These are phyloP conservation scores for Entomortierella chlamydospora DNA, from an alignment of 192 early-diverging fungal species.

Conservation along the genomic window DNA sequence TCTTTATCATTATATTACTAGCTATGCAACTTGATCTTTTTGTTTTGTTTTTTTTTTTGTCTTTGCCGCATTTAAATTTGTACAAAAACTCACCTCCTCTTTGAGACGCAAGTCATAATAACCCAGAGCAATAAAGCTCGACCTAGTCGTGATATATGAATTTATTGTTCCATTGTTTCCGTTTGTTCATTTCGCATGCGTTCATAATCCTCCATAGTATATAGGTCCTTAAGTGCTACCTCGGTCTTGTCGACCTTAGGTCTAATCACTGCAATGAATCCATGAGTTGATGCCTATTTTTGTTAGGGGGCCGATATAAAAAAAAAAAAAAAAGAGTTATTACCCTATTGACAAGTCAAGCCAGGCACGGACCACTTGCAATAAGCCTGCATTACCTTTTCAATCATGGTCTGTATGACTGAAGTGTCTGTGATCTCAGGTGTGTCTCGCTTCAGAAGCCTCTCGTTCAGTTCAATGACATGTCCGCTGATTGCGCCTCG, in stretches of 20 bases:
- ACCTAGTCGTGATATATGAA: too few species aligned
- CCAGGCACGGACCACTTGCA: too few species aligned
- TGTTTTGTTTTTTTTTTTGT: background rate
- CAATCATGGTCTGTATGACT: constrained; percentile 31
- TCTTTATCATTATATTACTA: background rate
- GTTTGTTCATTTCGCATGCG: background rate
- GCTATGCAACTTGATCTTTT: background rate
- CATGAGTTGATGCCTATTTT: constrained; percentile 48
- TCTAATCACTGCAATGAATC: constrained; percentile 46
- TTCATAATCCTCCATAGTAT: constrained; percentile 31
- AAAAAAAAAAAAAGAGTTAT: background rate
- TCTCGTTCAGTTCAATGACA: constrained; percentile 46
- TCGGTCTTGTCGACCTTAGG: constrained; percentile 44
- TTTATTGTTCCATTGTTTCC: background rate
- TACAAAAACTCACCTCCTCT: too few species aligned
- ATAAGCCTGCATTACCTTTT: constrained; percentile 22
- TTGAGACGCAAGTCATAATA: too few species aligned
- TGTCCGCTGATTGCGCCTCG: constrained; percentile 31
- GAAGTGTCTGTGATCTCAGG: constrained; percentile 21
- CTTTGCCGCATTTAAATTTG: background rate
- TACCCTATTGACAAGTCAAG: background rate
- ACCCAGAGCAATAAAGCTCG: too few species aligned
- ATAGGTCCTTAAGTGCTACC: constrained; percentile 29
- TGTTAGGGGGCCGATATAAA: too few species aligned
- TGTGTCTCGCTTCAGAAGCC: constrained; percentile 8